These are phyloP conservation scores for Discostella stelligera DNA, from an alignment of 352 stramenopile genomes.

Conservation along the genomic window DNA sequence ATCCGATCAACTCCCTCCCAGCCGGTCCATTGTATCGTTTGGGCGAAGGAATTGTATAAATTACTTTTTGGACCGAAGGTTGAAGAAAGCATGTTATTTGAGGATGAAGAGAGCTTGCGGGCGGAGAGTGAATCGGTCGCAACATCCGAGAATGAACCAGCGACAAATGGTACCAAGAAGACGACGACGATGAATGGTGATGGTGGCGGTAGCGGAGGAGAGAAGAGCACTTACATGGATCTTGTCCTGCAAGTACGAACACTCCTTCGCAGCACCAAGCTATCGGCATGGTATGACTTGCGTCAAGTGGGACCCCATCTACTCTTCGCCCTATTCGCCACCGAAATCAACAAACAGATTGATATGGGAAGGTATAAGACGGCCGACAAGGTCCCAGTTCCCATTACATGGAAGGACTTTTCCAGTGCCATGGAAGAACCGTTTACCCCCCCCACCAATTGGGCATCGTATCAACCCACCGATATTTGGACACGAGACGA, in stretches of 20 bases:
- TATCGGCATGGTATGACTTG: slow-evolving; percentile 2
- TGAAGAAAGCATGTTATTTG: slow-evolving; percentile 93
- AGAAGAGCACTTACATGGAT: slow-evolving; percentile 81
- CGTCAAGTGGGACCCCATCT: slow-evolving; percentile 75
- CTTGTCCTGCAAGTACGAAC: slow-evolving; percentile 69
- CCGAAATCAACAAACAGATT: slow-evolving; percentile 94
- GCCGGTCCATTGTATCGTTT: slow-evolving; percentile 99
- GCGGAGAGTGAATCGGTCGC: slow-evolving; percentile 77
- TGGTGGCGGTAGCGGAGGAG: slow-evolving; percentile 7
- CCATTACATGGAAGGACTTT: slow-evolving; percentile 72
- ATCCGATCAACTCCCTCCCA: slow-evolving; percentile 98
- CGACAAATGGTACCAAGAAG: slow-evolving; percentile 52
- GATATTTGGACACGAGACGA: slow-evolving; percentile 87
- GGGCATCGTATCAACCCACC: slow-evolving; percentile 52
- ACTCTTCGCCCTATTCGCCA: slow-evolving; percentile 89
- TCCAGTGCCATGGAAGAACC: slow-evolving; percentile 5
- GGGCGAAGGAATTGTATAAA: slow-evolving; percentile 93
- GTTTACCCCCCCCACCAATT: slow-evolving; percentile 25
- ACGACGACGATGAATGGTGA: slow-evolving; percentile 35
- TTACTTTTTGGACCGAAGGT: slow-evolving; percentile 85
- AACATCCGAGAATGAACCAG: slow-evolving; percentile 70
- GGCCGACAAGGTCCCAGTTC: slow-evolving; percentile 87
- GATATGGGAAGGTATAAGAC: slow-evolving; percentile 96
- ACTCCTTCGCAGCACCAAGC: slow-evolving; percentile 21
- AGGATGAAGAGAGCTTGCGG: slow-evolving; percentile 83